These are phyloP conservation scores for Penicilliopsis zonata DNA, from an alignment of 495 filamentous ascomycete species.

Conservation along the genomic window DNA sequence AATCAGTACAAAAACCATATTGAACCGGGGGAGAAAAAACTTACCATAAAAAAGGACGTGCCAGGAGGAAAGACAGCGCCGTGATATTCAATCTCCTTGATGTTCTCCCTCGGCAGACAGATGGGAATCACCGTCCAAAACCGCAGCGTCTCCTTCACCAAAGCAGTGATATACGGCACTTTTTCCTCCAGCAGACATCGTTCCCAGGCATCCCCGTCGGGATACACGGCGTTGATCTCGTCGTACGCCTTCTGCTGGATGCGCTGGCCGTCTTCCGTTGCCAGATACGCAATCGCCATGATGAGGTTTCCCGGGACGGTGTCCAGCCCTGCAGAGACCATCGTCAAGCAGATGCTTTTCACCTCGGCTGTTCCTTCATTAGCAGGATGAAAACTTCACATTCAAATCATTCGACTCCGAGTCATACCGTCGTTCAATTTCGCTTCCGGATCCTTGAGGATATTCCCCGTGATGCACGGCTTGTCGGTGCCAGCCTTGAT, in stretches of 20 bases:
- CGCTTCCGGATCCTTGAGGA: slow-evolving; percentile 52
- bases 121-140: slow-evolving; percentile 69
- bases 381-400: too few relatives aligned
- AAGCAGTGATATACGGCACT: slow-evolving; percentile 54
- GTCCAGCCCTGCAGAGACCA: slow-evolving; percentile 63
- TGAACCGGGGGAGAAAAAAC: slow-evolving; percentile 2
- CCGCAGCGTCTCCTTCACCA: slow-evolving; percentile 58
- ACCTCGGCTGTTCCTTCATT: slow-evolving; percentile 41
- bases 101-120: slow-evolving; percentile 51
- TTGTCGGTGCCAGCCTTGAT: slow-evolving; percentile 52
- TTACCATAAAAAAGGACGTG: slow-evolving; percentile 55
- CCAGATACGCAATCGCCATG: slow-evolving; percentile 63
- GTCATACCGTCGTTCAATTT: slow-evolving; percentile 45
- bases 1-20: slow-evolving; percentile 1
- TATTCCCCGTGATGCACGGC: slow-evolving; percentile 59
- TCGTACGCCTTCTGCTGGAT: slow-evolving; percentile 53
- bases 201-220: slow-evolving; percentile 52
- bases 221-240: slow-evolving; percentile 53
- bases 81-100: slow-evolving; percentile 52
- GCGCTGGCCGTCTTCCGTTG: slow-evolving; percentile 43
- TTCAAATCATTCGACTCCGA: too few relatives aligned
- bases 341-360: slow-evolving; percentile 62
- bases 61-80: slow-evolving; percentile 48
- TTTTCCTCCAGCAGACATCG: slow-evolving; percentile 56
- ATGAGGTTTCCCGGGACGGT: slow-evolving; percentile 58